These are phyloP conservation scores for Rhodotorula diobovata DNA, from an alignment of 768 basidiomycete genomes.

Conservation along the genomic window DNA sequence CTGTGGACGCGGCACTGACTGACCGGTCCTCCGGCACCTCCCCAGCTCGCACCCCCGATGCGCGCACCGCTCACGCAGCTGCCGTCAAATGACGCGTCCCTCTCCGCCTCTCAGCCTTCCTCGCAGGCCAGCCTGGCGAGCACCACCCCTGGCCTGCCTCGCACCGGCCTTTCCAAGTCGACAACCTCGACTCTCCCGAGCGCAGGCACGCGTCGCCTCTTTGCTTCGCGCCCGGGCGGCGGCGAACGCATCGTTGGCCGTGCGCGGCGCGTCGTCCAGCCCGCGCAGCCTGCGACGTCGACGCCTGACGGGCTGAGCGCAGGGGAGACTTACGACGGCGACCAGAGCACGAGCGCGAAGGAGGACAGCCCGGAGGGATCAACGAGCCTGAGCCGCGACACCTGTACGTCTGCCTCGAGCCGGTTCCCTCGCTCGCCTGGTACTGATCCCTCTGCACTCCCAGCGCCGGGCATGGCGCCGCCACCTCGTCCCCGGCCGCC, in stretches of 20 bases:
- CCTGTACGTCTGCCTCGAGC: neutral
- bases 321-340: neutral
- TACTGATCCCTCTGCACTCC: neutral
- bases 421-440: neutral
- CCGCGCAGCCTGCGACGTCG: neutral
- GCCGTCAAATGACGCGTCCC: neutral
- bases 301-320: neutral
- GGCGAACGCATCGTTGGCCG: neutral
- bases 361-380: neutral
- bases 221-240: neutral
- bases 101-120: neutral
- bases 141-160: slow-evolving; percentile 20
- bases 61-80: slow-evolving; percentile 1
- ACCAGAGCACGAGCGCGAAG: neutral
- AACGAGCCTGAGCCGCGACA: neutral
- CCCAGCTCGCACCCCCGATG: neutral
- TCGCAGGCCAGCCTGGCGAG: neutral
- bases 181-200: neutral
- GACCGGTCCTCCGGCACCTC: neutral
- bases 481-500: neutral
- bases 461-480: slow-evolving; percentile 4
- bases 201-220: neutral
- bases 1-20: neutral
- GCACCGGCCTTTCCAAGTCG: slow-evolving; percentile 18
- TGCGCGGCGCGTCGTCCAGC: slow-evolving; percentile 2